Evolutionary conservation across 345 rosid genomes (phyloP), one percentile per base, ranked within the genome.

Genomic region (Gossypium longicalyx): DNA sequence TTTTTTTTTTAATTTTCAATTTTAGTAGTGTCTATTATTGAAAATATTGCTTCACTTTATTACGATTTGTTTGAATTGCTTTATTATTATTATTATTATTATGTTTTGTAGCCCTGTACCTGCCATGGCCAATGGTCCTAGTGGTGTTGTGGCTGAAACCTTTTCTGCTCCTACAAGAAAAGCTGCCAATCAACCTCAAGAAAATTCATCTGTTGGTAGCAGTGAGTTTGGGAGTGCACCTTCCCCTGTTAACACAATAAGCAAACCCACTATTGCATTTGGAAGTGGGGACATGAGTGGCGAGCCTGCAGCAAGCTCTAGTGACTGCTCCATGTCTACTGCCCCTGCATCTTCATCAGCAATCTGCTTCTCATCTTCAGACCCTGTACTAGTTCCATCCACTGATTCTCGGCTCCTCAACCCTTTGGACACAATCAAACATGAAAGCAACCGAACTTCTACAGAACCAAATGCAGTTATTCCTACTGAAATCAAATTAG

Each of bases 341-440:
- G 67, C 84, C 75, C 71, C 85, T 67, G 81, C 88, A 78, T 80
- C 93, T 71, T 85, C 91, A 74, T 78, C 94, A 53, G 77, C 89
- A 73, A 83, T 84, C 62, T 87, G 86, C 75, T 86, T 85, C 74
- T 79, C 86, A 4, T 82, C 94, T 61, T 88, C 89, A 3, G 89
- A 91, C 84, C 88, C 91, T 75, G 89, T 87, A 75, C 67, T 85
- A 71, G 75, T 83, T 67, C 87, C 89, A 67, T 86, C 87, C 58
- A 70, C 67, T 85, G 91, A 86, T 72, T 72, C 76, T 27, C 60
- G 66, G 56, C 71, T 74, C 47, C 82, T 79, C n/a, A 74, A 83
- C 74, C 71, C 80, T 16, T 86, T 79, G 76, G 83, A 89, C 76
- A 67, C 82, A 15, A 87, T 83, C 60, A 89, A 84, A 76, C 78